phyloP scores from a whole-genome alignment of 1,139 yeast genomes.

The Suhomyces yuchorum region DNA sequence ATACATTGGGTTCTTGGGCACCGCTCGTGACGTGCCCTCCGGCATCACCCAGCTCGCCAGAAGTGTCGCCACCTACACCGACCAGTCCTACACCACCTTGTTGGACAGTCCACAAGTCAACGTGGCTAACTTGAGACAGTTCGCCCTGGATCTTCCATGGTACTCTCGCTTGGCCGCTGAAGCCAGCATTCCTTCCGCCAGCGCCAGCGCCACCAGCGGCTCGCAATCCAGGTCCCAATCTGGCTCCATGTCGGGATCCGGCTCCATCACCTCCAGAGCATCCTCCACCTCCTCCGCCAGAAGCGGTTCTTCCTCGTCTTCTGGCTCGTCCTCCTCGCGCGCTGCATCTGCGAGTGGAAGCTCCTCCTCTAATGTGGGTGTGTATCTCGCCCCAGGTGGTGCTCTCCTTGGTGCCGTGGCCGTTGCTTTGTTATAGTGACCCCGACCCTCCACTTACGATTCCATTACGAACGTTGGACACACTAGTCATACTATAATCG shows the following conservation, averaged over 20 bases:
- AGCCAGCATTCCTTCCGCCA: slow-evolving; percentile 11
- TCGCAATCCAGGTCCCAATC: slow-evolving; percentile 4
- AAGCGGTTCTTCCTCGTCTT: neutral
- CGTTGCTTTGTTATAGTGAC: slow-evolving; percentile 33
- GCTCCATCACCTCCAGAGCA: slow-evolving; percentile 10
- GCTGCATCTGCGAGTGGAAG: neutral
- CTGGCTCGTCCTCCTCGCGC: neutral
- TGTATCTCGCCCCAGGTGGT: slow-evolving; percentile 34
- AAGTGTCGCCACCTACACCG: slow-evolving; percentile 41
- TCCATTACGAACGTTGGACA: neutral
- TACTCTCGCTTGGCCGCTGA: slow-evolving; percentile 34
- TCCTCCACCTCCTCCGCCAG: slow-evolving; percentile 4
- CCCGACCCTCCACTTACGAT: neutral
- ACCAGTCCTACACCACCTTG: slow-evolving; percentile 44
- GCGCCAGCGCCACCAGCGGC: slow-evolving; percentile 2
- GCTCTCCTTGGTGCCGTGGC: slow-evolving; percentile 40
- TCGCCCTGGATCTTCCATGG: slow-evolving; percentile 50
- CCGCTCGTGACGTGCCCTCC: slow-evolving; percentile 38
- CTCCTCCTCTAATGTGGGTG: slow-evolving; percentile 15
- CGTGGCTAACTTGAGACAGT: slow-evolving; percentile 31
- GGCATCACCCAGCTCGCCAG: slow-evolving; percentile 41
- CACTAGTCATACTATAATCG: neutral
- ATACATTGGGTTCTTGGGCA: slow-evolving; percentile 35
- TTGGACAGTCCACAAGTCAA: slow-evolving; percentile 27
- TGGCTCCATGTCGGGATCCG: slow-evolving; percentile 1